A percentile compares a stretch with the other conserved stretches of the same genome.
phyloP scores from a whole-genome alignment of 805 yeast genomes.

The Nakazawaea molendinolei region DNA sequence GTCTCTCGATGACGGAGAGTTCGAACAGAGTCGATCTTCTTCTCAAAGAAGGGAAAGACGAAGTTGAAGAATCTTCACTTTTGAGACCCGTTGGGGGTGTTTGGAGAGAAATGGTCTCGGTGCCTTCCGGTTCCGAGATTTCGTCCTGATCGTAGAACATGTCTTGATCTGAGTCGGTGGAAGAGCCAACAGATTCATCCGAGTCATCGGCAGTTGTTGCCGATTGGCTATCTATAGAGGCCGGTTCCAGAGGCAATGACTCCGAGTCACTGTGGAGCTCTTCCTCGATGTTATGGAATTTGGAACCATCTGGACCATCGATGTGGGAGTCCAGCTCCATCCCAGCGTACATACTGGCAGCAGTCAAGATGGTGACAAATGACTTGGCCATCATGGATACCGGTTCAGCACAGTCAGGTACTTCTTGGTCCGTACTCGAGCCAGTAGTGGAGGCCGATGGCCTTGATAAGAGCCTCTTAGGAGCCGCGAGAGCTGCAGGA shows the following conservation, averaged over 20 bases:
- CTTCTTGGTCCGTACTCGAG: too few relatives aligned
- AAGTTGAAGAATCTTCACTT: too few relatives aligned
- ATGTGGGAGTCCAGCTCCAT: constrained; percentile 16
- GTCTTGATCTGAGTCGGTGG: background rate
- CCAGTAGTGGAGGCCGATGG: too few relatives aligned
- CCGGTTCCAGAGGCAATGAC: too few relatives aligned
- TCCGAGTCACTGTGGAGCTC: too few relatives aligned
- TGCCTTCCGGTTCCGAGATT: too few relatives aligned
- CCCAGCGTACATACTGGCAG: constrained; percentile 48
- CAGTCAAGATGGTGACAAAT: constrained; percentile 47
- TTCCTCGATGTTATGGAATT: too few relatives aligned
- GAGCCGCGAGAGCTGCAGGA: background rate
- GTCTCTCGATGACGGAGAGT: constrained; percentile 23
- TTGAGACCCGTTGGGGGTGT: too few relatives aligned
- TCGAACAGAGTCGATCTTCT: constrained; percentile 24
- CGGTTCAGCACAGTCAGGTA: too few relatives aligned
- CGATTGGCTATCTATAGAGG: too few relatives aligned
- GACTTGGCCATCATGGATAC: constrained; percentile 41
- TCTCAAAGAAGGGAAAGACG: constrained; percentile 9
- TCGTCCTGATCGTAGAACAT: background rate
- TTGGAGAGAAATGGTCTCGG: too few relatives aligned
- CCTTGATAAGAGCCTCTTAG: background rate
- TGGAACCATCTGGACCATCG: constrained; percentile 11
- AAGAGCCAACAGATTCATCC: background rate
- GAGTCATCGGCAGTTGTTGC: constrained; percentile 3